Conservation (phyloP, 1,139 yeast genomes). For the Hyphopichia wangnamkhiaoensis region DNA sequence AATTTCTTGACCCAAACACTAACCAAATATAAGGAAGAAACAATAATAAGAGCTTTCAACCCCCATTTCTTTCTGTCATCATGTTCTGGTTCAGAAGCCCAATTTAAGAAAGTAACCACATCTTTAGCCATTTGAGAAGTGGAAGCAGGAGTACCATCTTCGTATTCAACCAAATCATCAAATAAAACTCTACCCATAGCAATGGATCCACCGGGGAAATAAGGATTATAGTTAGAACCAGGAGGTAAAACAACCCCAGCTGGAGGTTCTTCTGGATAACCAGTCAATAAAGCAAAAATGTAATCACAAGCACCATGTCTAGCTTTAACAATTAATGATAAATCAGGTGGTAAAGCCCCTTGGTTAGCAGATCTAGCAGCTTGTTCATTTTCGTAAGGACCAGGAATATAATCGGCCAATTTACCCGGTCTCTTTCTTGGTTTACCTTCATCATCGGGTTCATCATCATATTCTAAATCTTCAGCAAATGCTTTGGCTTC, state of each 20-base stretch:
- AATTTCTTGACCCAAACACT: slow-evolving; percentile 94
- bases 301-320: slow-evolving; percentile 99
- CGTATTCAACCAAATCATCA: slow-evolving; percentile 96
- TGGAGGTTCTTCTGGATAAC: slow-evolving; percentile 98
- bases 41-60: slow-evolving; percentile 82
- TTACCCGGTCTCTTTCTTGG: slow-evolving; percentile 99
- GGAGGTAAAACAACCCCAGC: slow-evolving; percentile 94
- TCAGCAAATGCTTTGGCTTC: slow-evolving; percentile 96
- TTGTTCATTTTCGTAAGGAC: slow-evolving; percentile 96
- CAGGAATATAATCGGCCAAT: slow-evolving; percentile 92
- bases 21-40: slow-evolving; percentile 77
- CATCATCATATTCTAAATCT: slow-evolving; percentile 97
- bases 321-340: slow-evolving; percentile 95
- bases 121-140: slow-evolving; percentile 99
- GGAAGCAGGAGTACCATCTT: slow-evolving; percentile 98
- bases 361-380: slow-evolving; percentile 99
- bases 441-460: slow-evolving; percentile 99
- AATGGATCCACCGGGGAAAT: slow-evolving; percentile 99
- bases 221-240: slow-evolving; percentile 97
- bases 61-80: slow-evolving; percentile 98
- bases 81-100: slow-evolving; percentile 99
- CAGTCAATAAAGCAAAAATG: slow-evolving; percentile 91
- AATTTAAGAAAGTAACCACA: slow-evolving; percentile 90
- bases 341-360: slow-evolving; percentile 98
- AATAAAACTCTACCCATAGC: slow-evolving; percentile 99